Evolutionary conservation across 2,329 filamentous ascomycete genomes (phyloP).

Genomic region (Talaromyces sp.): DNA sequence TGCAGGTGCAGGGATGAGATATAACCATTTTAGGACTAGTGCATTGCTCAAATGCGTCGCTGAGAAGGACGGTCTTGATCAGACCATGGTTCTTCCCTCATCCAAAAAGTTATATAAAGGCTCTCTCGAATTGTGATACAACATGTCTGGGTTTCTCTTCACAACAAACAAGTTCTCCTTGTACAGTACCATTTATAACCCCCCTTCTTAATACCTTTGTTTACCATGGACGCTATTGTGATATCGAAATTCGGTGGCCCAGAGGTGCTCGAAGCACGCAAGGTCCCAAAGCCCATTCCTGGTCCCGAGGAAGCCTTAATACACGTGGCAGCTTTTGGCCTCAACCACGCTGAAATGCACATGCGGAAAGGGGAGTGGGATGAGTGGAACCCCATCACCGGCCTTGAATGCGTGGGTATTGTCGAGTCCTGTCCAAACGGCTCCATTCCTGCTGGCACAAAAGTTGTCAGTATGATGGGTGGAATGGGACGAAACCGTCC

Average conservation of each 20-base stretch:
- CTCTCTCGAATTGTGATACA: background rate
- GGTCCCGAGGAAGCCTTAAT: background rate
- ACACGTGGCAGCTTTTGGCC: conserved; percentile 35
- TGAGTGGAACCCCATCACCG: conserved; percentile 26
- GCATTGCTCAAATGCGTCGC: background rate
- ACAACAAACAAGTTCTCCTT: no score
- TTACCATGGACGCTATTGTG: background rate
- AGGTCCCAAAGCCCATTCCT: background rate
- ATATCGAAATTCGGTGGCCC: conserved; percentile 2
- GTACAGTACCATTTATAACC: no score
- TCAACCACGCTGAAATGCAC: conserved; percentile 44
- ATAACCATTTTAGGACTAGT: background rate
- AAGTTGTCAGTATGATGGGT: conserved; percentile 39
- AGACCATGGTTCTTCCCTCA: background rate
- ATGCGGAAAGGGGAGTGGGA: conserved; percentile 38
- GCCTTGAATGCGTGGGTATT: conserved; percentile 41
- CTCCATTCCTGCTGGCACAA: conserved; percentile 26
- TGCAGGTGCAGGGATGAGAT: background rate
- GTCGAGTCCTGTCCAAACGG: conserved; percentile 31
- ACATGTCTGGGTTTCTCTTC: no score
- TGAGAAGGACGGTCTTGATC: background rate
- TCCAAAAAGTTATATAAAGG: background rate
- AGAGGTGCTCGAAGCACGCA: background rate
- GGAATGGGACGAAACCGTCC: conserved; percentile 35
- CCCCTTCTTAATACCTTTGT: no score